Evolutionary conservation across 1,284 basidiomycete genomes (phyloP).

Genomic region (Leccinum huronense): DNA sequence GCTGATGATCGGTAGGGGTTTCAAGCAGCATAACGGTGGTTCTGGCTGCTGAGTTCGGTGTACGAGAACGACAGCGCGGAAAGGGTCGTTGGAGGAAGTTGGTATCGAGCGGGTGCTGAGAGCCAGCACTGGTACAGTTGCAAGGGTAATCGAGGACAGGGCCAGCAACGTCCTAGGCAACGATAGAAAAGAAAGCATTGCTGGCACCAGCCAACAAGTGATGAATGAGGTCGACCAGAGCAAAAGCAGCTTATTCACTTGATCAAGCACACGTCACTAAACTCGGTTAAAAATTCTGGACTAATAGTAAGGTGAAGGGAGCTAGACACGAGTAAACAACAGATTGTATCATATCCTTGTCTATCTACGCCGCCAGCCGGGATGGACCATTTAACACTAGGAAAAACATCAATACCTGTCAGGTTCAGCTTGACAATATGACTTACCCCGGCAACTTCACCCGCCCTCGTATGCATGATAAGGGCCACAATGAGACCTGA

Average conservation of each 20-base stretch:
- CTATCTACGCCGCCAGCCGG: constrained; percentile 13
- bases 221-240: constrained; percentile 10
- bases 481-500: constrained; percentile 82
- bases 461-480: constrained; percentile 77
- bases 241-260: background rate
- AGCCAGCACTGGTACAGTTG: constrained; percentile 33
- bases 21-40: constrained; percentile 65
- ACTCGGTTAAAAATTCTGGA: background rate
- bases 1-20: constrained; percentile 49
- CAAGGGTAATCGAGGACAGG: constrained; percentile 38
- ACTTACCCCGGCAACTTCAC: constrained; percentile 31
- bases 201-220: background rate
- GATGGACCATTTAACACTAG: constrained; percentile 25
- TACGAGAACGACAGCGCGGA: constrained; percentile 51
- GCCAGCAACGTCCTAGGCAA: constrained; percentile 25
- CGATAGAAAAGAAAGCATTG: constrained; percentile 19
- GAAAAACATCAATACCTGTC: background rate
- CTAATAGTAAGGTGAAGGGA: background rate
- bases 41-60: constrained; percentile 45
- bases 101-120: constrained; percentile 36
- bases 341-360: constrained; percentile 8
- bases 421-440: background rate
- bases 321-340: constrained; percentile 16
- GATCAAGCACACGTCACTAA: background rate
- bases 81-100: constrained; percentile 57